These are phyloP conservation scores for Polyporus tsugae DNA, from an alignment of 1,284 basidiomycete genomes.

Conservation along the genomic window DNA sequence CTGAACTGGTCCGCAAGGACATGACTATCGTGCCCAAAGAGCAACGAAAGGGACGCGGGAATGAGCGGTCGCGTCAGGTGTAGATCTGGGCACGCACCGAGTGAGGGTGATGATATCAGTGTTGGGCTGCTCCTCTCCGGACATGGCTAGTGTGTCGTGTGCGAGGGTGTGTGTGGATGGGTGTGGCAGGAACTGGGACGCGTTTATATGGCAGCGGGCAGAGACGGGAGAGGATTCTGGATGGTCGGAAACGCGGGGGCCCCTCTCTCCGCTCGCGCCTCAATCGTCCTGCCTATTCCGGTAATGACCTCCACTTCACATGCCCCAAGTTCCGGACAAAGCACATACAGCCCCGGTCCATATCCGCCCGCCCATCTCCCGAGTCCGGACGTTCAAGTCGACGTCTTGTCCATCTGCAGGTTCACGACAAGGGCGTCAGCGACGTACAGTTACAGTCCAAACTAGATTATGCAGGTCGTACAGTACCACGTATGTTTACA, in stretches of 20 bases:
- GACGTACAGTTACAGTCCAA: not conserved
- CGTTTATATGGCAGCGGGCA: slow-evolving; percentile 30
- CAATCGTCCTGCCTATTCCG: slow-evolving; percentile 27
- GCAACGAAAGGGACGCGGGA: slow-evolving; percentile 10
- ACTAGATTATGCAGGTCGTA: slow-evolving; percentile 31
- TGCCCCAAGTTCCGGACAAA: slow-evolving; percentile 28
- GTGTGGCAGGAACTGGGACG: slow-evolving; percentile 23
- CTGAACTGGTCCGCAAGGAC: slow-evolving; percentile 86
- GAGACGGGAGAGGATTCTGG: slow-evolving; percentile 25
- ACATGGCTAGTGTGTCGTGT: slow-evolving; percentile 47
- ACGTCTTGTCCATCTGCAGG: not conserved
- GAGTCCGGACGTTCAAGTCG: not conserved
- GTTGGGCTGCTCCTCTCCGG: slow-evolving; percentile 74
- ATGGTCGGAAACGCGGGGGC: slow-evolving; percentile 30
- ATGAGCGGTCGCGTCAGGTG: slow-evolving; percentile 17
- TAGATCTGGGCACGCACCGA: slow-evolving; percentile 57
- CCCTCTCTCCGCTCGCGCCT: slow-evolving; percentile 29
- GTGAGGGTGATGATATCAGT: slow-evolving; percentile 94
- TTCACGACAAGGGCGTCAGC: slow-evolving; percentile 7
- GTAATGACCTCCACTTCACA: slow-evolving; percentile 33
- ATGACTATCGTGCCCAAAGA: slow-evolving; percentile 60
- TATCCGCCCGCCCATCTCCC: slow-evolving; percentile 21
- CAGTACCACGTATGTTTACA: slow-evolving; percentile 23
- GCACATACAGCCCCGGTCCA: slow-evolving; percentile 11
- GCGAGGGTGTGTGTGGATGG: slow-evolving; percentile 19